Evolutionary conservation across 495 filamentous ascomycete species (phyloP).

Genomic region (Hypoxylon subgilvum): DNA sequence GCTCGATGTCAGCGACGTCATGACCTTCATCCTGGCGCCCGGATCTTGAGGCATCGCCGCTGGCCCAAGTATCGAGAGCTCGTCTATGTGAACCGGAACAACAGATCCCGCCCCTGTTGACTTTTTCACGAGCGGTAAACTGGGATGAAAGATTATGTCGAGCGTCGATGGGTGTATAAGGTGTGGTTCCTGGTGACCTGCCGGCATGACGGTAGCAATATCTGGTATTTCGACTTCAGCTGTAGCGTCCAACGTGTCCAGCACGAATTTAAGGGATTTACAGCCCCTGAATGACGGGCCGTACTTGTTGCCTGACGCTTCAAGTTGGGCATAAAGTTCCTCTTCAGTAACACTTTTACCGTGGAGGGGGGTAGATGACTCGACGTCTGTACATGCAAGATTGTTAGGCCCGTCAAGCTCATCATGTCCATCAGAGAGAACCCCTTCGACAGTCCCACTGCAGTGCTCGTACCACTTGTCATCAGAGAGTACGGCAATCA

Average conservation of each 20-base stretch:
- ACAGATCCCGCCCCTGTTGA: not conserved
- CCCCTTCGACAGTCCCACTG: too few relatives aligned
- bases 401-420: too few relatives aligned
- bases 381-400: too few relatives aligned
- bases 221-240: conserved; percentile 21
- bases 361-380: too few relatives aligned
- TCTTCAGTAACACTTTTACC: too few relatives aligned
- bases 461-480: too few relatives aligned
- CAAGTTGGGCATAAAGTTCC: not conserved
- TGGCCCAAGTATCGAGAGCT: not conserved
- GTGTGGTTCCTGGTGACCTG: conserved; percentile 39
- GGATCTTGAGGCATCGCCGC: not conserved
- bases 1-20: not conserved
- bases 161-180: conserved; percentile 48
- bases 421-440: not conserved
- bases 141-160: conserved; percentile 27
- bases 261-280: too few relatives aligned
- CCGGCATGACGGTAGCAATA: conserved; percentile 38
- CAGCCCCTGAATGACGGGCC: not conserved
- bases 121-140: not conserved
- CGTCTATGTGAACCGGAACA: not conserved
- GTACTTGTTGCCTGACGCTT: not conserved
- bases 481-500: too few relatives aligned
- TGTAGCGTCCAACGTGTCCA: too few relatives aligned
- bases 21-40: not conserved